These are phyloP conservation scores for Pistacia atlantica DNA, from an alignment of 345 rosid species.

Conservation along the genomic window DNA sequence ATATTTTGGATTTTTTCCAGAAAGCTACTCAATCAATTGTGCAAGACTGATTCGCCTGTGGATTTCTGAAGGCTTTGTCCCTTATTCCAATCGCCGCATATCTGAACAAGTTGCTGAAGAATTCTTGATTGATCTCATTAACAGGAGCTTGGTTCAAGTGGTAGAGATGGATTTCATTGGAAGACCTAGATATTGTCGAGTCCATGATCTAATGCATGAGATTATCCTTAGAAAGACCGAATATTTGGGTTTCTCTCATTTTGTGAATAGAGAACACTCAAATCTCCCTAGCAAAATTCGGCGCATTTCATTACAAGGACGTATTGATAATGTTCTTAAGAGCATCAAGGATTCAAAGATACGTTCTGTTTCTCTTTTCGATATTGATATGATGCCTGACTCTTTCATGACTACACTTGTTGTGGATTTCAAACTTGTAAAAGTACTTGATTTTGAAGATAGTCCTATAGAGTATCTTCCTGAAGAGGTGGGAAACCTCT, in stretches of 20 bases:
- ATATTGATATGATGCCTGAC: neutral
- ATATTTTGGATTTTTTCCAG: constrained; percentile 22
- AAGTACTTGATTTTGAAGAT: constrained; percentile 6
- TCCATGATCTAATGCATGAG: constrained; percentile 19
- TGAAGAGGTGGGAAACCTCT: neutral
- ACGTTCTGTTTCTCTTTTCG: constrained; percentile 20
- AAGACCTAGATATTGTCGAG: constrained; percentile 13
- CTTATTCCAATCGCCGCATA: neutral
- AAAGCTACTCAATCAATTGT: constrained; percentile 3
- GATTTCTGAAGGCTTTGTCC: constrained; percentile 25
- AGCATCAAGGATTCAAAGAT: neutral
- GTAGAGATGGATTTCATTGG: constrained; percentile 13
- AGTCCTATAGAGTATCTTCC: neutral
- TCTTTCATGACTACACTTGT: neutral
- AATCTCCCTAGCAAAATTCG: neutral
- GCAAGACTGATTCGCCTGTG: constrained; percentile 20
- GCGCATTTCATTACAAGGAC: constrained; percentile 1
- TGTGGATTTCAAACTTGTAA: constrained; percentile 1
- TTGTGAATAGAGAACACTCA: neutral
- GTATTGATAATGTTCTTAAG: neutral
- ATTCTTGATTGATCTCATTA: constrained; percentile 22
- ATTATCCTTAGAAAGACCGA: constrained; percentile 11
- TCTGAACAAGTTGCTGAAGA: constrained; percentile 15
- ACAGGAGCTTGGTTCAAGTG: constrained; percentile 20
- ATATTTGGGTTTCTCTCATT: constrained; percentile 2